Evolutionary conservation across 805 yeast species (phyloP), one percentile per base, ranked within the genome.

Genomic region (Saccharomycopsis lassenensis): DNA sequence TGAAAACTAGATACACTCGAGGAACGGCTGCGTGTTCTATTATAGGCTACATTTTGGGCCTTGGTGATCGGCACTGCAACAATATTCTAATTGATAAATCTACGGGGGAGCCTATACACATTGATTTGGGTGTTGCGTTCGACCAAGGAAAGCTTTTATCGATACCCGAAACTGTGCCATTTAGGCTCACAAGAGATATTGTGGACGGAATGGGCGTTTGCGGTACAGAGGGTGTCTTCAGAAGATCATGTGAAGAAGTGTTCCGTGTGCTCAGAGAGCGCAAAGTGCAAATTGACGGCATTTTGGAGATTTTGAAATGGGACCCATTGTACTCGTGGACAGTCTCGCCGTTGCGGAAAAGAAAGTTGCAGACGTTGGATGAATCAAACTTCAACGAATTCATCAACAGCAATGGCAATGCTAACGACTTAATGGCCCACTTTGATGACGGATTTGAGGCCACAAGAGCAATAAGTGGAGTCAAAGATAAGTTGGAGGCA

Each of bases 311-410:
- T 4, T 58, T 91, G 44, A 66, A 78, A 48, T 85, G 91, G 69
- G 99, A 91, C 63, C 96, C 98, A 0, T 64, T 91, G 37, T 87
- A 89, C 50, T 70, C 84, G 1, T 91, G 98, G 97, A 74, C 82
- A 0, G 62, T 86, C 31, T 82, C 95, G 1, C 93, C 94, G 1
- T 56, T 84, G 12, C 55, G 79, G 37, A 69, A 65, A 49, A 66
- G 66, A 44, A 69, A 63, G 44, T 52, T 77, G 12, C 81, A 75
- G 47, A 29, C 35, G 11, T 16, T 28, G 14, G 45, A 54, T 4
- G 55, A 50, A 16, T 52, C 46, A 8, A 46, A 40, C 3, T 47
- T 46, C 12, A 40, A 39, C 23, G 38, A 43, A 12, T 37, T 41
- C 15, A 5, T 28, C 7, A 14, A 29, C 24, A 36, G 44, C 17